A percentile compares a stretch with the other conserved stretches of the same genome.
phyloP scores from a whole-genome alignment of 2,329 filamentous ascomycete genomes.

The Sodiomyces alkalinus region DNA sequence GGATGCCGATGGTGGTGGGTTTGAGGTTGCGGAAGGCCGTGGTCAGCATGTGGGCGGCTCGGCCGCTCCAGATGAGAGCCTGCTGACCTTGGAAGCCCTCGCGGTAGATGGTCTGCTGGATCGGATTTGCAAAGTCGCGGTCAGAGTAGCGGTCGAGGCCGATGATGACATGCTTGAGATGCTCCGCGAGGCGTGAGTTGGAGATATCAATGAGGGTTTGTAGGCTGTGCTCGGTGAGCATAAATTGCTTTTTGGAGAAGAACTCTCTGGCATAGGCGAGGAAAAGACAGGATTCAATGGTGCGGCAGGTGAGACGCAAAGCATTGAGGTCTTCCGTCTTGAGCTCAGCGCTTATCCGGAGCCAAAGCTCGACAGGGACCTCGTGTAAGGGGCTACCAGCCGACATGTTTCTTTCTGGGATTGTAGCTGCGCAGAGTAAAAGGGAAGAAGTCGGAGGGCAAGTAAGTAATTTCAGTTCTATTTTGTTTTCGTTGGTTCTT shows the following conservation, averaged over 20 bases:
- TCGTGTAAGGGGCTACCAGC: slow-evolving; percentile 13
- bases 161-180: slow-evolving; percentile 33
- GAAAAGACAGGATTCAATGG: slow-evolving; percentile 37
- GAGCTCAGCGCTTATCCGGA: slow-evolving; percentile 36
- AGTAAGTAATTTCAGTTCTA: too few relatives aligned
- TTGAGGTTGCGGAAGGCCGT: slow-evolving; percentile 41
- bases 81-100: slow-evolving; percentile 14
- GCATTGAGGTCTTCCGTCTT: slow-evolving; percentile 37
- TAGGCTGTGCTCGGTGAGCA: slow-evolving; percentile 42
- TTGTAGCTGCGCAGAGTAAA: too few relatives aligned
- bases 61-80: slow-evolving; percentile 23
- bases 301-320: slow-evolving; percentile 39
- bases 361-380: slow-evolving; percentile 44
- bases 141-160: slow-evolving; percentile 20
- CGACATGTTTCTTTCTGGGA: too few relatives aligned
- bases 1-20: slow-evolving; percentile 33
- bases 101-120: slow-evolving; percentile 10
- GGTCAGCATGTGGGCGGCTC: slow-evolving; percentile 35
- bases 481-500: too few relatives aligned
- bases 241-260: slow-evolving; percentile 52
- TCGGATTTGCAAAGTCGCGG: too few relatives aligned
- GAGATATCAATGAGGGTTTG: slow-evolving; percentile 37
- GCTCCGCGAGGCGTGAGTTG: slow-evolving; percentile 23
- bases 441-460: too few relatives aligned
- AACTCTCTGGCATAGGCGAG: slow-evolving; percentile 43